These are phyloP conservation scores for Solanum medicagineum DNA, from an alignment of 257 asterid species.

Conservation along the genomic window DNA sequence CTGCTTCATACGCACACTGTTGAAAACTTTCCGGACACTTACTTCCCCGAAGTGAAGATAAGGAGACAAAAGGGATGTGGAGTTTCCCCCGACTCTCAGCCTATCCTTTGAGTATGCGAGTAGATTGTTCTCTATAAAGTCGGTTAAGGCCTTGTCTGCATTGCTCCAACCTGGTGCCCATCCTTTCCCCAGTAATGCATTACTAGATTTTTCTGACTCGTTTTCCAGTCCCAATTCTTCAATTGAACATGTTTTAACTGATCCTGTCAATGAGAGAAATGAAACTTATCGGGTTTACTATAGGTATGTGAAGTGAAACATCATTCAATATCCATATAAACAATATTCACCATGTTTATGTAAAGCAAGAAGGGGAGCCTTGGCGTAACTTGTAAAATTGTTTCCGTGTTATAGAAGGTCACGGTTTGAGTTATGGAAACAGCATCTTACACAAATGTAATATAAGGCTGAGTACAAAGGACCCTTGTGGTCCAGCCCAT, in stretches of 20 bases:
- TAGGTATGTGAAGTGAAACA: background rate
- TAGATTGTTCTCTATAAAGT: conserved; percentile 53
- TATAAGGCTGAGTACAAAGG: too few species aligned
- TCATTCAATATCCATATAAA: background rate
- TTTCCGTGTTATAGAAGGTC: background rate
- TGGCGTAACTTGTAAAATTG: background rate
- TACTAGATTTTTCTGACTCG: conserved; percentile 75
- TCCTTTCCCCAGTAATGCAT: conserved; percentile 69
- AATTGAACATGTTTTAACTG: conserved; percentile 21
- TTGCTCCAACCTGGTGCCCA: conserved; percentile 93
- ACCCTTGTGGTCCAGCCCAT: too few species aligned
- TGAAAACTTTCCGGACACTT: conserved; percentile 61
- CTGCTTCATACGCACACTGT: conserved; percentile 43
- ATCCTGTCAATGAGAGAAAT: conserved; percentile 27
- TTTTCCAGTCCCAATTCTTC: conserved; percentile 75
- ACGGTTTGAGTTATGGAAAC: background rate
- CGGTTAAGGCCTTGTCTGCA: conserved; percentile 63
- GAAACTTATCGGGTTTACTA: background rate
- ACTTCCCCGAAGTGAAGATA: conserved; percentile 84
- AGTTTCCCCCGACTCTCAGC: conserved; percentile 49
- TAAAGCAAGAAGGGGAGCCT: background rate
- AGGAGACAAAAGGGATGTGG: conserved; percentile 81
- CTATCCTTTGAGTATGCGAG: conserved; percentile 55
- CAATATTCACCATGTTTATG: background rate
- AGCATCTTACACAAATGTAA: too few species aligned